Evolutionary conservation across 2,329 filamentous ascomycete genomes (phyloP).

Genomic region (Amesomyces nigricolor): DNA sequence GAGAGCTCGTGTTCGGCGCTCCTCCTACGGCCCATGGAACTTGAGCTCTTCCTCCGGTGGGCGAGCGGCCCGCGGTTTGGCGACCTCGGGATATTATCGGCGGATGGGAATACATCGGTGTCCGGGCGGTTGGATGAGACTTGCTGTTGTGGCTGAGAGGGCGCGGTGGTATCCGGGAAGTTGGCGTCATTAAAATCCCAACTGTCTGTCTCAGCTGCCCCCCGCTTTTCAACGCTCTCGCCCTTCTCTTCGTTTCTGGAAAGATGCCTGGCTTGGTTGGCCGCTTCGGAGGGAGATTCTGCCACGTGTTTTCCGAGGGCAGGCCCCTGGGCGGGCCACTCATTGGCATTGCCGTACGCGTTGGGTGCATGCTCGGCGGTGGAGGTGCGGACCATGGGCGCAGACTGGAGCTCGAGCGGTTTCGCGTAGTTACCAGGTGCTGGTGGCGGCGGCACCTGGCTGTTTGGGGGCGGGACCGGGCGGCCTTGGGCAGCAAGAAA

Average conservation of each 20-base stretch:
- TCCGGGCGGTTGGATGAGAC: constrained; percentile 63
- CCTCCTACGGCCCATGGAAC: constrained; percentile 66
- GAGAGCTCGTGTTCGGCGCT: constrained; percentile 62
- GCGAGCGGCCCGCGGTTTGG: constrained; percentile 63
- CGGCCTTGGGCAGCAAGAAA: constrained; percentile 39
- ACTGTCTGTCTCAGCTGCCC: constrained; percentile 57
- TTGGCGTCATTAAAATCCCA: constrained; percentile 89
- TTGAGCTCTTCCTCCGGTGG: constrained; percentile 77
- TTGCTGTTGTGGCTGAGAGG: constrained; percentile 40
- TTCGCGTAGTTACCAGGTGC: constrained; percentile 36
- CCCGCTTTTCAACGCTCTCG: constrained; percentile 43
- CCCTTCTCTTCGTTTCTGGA: constrained; percentile 37
- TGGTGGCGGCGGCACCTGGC: constrained; percentile 53
- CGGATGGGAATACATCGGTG: constrained; percentile 79
- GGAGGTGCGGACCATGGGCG: constrained; percentile 49
- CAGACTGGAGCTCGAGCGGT: constrained; percentile 38
- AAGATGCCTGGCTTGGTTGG: constrained; percentile 37
- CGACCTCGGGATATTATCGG: constrained; percentile 75
- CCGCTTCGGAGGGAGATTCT: constrained; percentile 28
- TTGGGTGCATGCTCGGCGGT: constrained; percentile 41
- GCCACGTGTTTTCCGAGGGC: constrained; percentile 24
- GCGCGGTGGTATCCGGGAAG: constrained; percentile 53
- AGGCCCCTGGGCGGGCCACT: constrained; percentile 31
- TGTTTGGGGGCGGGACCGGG: constrained; percentile 47
- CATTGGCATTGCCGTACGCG: constrained; percentile 32